These are phyloP conservation scores for Imleria badia DNA, from an alignment of 768 basidiomycete genomes.

Conservation along the genomic window DNA sequence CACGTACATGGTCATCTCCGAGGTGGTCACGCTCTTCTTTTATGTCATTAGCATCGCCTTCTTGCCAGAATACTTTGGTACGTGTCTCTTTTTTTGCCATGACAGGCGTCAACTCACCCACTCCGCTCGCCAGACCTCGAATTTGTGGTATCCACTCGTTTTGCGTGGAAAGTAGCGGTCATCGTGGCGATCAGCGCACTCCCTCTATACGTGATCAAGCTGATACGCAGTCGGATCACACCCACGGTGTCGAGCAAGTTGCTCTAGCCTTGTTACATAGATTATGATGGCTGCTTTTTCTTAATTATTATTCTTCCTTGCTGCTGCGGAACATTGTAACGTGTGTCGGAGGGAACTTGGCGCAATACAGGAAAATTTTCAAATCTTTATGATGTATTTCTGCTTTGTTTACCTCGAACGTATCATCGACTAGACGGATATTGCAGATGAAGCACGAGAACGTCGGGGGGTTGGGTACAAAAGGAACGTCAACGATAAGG, in stretches of 20 bases:
- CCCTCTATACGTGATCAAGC: slow-evolving; percentile 88
- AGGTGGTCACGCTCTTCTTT: slow-evolving; percentile 83
- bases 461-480: not conserved
- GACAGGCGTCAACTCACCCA: not conserved
- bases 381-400: slow-evolving; percentile 41
- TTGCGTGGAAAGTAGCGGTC: slow-evolving; percentile 92
- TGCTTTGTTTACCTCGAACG: slow-evolving; percentile 29
- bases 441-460: slow-evolving; percentile 30
- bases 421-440: slow-evolving; percentile 14
- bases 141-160: slow-evolving; percentile 85
- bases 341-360: not conserved
- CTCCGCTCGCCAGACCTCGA: slow-evolving; percentile 65
- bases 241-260: slow-evolving; percentile 95
- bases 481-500: slow-evolving; percentile 8
- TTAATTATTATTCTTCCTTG: too few species aligned
- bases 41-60: slow-evolving; percentile 92
- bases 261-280: slow-evolving; percentile 34
- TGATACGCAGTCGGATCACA: slow-evolving; percentile 80
- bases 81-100: slow-evolving; percentile 21
- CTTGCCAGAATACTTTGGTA: slow-evolving; percentile 96
- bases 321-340: not conserved
- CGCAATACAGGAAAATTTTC: slow-evolving; percentile 16
- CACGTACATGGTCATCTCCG: slow-evolving; percentile 90
- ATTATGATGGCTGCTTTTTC: too few species aligned
- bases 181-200: slow-evolving; percentile 94